Evolutionary conservation across 768 basidiomycete species (phyloP).

Genomic region (Boletales sp.): DNA sequence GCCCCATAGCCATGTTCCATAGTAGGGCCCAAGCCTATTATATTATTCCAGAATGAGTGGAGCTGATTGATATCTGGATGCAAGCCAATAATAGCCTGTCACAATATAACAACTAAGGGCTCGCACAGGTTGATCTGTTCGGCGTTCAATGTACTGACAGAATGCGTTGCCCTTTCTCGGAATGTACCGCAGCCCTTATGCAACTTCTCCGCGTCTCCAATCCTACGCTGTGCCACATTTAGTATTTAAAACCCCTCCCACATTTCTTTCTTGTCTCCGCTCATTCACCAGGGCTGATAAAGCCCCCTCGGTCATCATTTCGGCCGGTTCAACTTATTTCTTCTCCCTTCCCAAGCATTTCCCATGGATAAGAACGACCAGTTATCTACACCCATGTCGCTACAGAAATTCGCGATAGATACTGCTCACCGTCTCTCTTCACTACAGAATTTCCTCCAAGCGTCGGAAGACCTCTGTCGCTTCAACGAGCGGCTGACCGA

Average conservation of each 20-base stretch:
- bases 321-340: conserved; percentile 6
- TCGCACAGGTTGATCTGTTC: conserved; percentile 11
- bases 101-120: conserved; percentile 5
- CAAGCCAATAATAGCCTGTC: conserved; percentile 8
- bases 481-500: conserved; percentile 16
- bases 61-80: not conserved
- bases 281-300: conserved; percentile 9
- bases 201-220: conserved; percentile 16
- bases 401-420: conserved; percentile 28
- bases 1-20: conserved; percentile 3
- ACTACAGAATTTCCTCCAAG: conserved; percentile 26
- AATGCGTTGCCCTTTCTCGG: conserved; percentile 18
- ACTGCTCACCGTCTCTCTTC: conserved; percentile 29
- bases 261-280: conserved; percentile 7
- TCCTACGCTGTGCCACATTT: conserved; percentile 26
- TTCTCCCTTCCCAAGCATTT: conserved; percentile 17
- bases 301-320: not conserved
- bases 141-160: conserved; percentile 4
- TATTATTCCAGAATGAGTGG: conserved; percentile 1
- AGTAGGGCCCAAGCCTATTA: not conserved
- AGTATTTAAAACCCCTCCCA: conserved; percentile 21
- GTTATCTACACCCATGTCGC: conserved; percentile 12
- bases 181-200: conserved; percentile 31
- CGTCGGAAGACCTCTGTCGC: conserved; percentile 23
- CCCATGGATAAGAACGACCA: conserved; percentile 11